These are phyloP conservation scores for Plasmopara viticola DNA, from an alignment of 352 stramenopile genomes.

Conservation along the genomic window DNA sequence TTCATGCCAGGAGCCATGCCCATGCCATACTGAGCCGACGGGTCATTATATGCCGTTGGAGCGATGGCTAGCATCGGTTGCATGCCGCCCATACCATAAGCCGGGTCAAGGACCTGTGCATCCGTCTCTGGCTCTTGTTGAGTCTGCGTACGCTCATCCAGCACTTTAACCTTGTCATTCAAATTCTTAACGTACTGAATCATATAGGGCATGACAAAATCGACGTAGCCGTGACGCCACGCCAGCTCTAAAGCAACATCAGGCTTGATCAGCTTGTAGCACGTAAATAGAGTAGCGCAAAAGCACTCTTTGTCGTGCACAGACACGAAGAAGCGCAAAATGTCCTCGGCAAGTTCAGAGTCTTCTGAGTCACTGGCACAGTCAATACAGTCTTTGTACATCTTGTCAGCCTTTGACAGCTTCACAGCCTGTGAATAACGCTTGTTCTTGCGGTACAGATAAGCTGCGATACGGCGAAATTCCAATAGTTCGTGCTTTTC, in stretches of 20 bases:
- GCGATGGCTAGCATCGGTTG: slow-evolving; percentile 79
- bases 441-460: slow-evolving; percentile 99
- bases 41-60: slow-evolving; percentile 79
- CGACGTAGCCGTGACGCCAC: slow-evolving; percentile 97
- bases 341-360: slow-evolving; percentile 93
- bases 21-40: slow-evolving; percentile 51
- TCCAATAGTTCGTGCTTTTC: slow-evolving; percentile 99
- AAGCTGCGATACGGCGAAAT: slow-evolving; percentile 98
- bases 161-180: slow-evolving; percentile 90
- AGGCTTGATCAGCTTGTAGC: slow-evolving; percentile 97
- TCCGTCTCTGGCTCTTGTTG: slow-evolving; percentile 69
- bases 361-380: slow-evolving; percentile 96
- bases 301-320: slow-evolving; percentile 99
- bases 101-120: slow-evolving; percentile 45
- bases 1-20: slow-evolving; percentile 44
- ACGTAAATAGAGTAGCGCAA: slow-evolving; percentile 97
- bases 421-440: slow-evolving; percentile 97
- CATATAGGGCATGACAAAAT: slow-evolving; percentile 99
- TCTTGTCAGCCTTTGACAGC: slow-evolving; percentile 99
- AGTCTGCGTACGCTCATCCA: slow-evolving; percentile 87
- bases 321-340: slow-evolving; percentile 99
- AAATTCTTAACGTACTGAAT: slow-evolving; percentile 99
- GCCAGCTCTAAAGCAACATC: slow-evolving; percentile 98
- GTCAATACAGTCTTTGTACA: slow-evolving; percentile 99
- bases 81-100: slow-evolving; percentile 73